Base-by-base conservation (phyloP, 192 early-diverging fungal genomes). In the Backusella macrospora region DNA sequence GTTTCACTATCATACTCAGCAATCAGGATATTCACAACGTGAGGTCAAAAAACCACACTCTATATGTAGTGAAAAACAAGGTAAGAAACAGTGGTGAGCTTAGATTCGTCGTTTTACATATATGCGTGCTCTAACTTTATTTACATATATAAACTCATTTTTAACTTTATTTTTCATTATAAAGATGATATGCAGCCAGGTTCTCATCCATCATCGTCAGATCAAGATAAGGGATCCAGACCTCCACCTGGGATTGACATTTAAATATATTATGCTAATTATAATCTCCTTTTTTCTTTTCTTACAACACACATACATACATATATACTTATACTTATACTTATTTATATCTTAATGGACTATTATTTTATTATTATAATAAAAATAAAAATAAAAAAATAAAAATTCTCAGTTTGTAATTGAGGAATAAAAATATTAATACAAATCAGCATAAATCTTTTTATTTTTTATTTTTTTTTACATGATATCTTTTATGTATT, bases 171-270 rank as follows among this genome's bases (percentile, higher is more conserved):
- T 49, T 49, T 12, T 46, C 14, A 7, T 34, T 34, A 34, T 34
- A 34, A 34, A 49, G 52, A 55, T 23, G 52, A 55, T 55, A 13
- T 55, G 18, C 52, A 21, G 18, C 23, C 23, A 55, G 52, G 52
- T 8, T 23, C 29, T 18, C 49, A 21, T 52, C 2, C 52, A 55
- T 40, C 65, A n/a, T 18, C 63, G 18, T 66, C 65, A 18, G 65
- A 66, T 66, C 65, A 66, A 43, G 65, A 66, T 40, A 66, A 66
- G 16, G 65, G 66, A 23, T 46, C 40, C n/a, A 46, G 44, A 46
- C 44, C 66, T 46, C 66, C 40, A 14, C 44, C 66, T 29, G 40
- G 66, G 23, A 68, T 66, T 18, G 65, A 66, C 39, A 66, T 66
- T 66, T 46, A 55, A 55, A 55, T 23, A 21, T 52, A 21, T 18